Base-by-base conservation (phyloP, 2,329 filamentous ascomycete genomes). In the Scolecobasidium constrictum region DNA sequence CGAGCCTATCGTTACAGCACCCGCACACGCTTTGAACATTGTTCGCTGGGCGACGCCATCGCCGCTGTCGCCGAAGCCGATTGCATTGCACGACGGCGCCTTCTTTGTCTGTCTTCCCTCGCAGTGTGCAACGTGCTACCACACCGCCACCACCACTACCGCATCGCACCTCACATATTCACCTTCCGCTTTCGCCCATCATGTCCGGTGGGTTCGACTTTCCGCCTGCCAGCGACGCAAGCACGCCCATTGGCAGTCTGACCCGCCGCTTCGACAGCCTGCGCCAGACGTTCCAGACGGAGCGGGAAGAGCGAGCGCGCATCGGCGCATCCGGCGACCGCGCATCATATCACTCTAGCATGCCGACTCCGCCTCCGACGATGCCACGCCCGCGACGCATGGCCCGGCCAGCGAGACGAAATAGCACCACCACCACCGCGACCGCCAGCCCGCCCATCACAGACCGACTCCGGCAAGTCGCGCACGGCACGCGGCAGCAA, bases 121-220 rank as follows among this genome's bases (percentile, higher is more conserved):
- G n/a, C n/a, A n/a, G n/a, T n/a, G n/a, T n/a, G n/a, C n/a, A n/a
- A n/a, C n/a, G n/a, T n/a, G n/a, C n/a, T n/a, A n/a, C n/a, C n/a
- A n/a, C n/a, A n/a, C n/a, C n/a, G n/a, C n/a, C n/a, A n/a, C n/a
- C n/a, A n/a, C n/a, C n/a, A n/a, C n/a, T n/a, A n/a, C n/a, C n/a
- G n/a, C n/a, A n/a, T n/a, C n/a, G n/a, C n/a, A n/a, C n/a, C n/a
- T n/a, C n/a, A n/a, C n/a, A n/a, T n/a, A n/a, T n/a, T n/a, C n/a
- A n/a, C n/a, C n/a, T n/a, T n/a, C n/a, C n/a, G n/a, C n/a, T n/a
- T n/a, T n/a, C n/a, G n/a, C n/a, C n/a, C 15, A 21, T 12, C 50
- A 57, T 57, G 26, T 56, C 56, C 26, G 63, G 61, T 34, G 57
- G 55, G 50, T 67, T 67, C 53, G 67, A 69, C 53, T 61, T 61